These are phyloP conservation scores for Hortiboletus campestris DNA, from an alignment of 768 basidiomycete species.

Conservation along the genomic window DNA sequence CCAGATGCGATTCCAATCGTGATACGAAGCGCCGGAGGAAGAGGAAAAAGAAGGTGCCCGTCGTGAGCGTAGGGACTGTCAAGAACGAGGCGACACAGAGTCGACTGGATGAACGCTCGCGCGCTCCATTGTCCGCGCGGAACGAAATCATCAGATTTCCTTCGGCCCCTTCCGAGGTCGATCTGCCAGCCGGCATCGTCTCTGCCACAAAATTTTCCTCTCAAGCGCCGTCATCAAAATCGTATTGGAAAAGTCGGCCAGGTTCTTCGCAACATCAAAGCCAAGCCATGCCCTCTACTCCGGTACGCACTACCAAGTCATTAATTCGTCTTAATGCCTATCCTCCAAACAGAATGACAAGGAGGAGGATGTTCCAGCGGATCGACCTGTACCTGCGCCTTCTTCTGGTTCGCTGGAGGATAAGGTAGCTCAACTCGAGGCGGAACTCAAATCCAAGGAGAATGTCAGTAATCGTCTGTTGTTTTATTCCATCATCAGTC, in stretches of 20 bases:
- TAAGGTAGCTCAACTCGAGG: constrained; percentile 40
- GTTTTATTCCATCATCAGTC: neutral
- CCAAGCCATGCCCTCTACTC: constrained; percentile 9
- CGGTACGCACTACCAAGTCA: constrained; percentile 10
- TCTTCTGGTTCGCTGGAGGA: constrained; percentile 10
- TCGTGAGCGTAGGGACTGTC: constrained; percentile 11
- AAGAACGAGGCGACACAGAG: constrained; percentile 13
- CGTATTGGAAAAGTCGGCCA: too few species aligned
- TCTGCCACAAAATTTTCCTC: neutral
- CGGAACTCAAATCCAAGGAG: constrained; percentile 42
- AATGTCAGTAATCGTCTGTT: constrained; percentile 30
- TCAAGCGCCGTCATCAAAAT: constrained; percentile 2
- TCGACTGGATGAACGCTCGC: constrained; percentile 9
- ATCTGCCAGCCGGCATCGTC: neutral
- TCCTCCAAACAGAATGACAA: constrained; percentile 9
- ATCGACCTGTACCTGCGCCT: neutral
- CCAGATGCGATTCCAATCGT: constrained; percentile 19
- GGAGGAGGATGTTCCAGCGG: neutral
- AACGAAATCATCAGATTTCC: constrained; percentile 30
- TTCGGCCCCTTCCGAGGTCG: constrained; percentile 17
- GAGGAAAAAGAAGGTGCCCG: constrained; percentile 29
- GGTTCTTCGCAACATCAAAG: neutral
- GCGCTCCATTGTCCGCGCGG: constrained; percentile 18
- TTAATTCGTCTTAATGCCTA: constrained; percentile 1
- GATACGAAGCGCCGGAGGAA: constrained; percentile 28